A percentile compares a stretch with the other conserved stretches of the same genome.
Evolutionary conservation across 2,329 filamentous ascomycete genomes (phyloP).

Genomic region (Fusarium sp.): DNA sequence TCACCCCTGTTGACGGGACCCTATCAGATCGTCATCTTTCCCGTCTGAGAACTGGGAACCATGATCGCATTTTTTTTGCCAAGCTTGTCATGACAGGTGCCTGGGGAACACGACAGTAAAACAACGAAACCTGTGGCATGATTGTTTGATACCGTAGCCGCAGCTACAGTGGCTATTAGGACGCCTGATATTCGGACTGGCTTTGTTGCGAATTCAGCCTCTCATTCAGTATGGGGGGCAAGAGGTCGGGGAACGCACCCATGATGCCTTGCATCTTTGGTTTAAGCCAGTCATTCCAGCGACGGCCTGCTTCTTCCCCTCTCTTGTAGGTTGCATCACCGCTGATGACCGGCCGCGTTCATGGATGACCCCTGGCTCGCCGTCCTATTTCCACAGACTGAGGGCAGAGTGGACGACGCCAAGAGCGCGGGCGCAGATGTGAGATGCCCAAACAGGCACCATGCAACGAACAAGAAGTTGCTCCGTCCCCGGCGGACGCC

Average conservation of each 20-base stretch:
- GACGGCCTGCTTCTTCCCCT: background rate
- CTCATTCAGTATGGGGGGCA: slow-evolving; percentile 4
- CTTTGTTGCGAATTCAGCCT: background rate
- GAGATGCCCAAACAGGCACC: slow-evolving; percentile 28
- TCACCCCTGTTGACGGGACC: slow-evolving; percentile 30
- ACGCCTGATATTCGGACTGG: background rate
- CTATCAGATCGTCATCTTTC: slow-evolving; percentile 43
- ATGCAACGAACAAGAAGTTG: slow-evolving; percentile 25
- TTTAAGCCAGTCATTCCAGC: slow-evolving; percentile 7
- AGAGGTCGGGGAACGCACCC: slow-evolving; percentile 2
- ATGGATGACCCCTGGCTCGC: slow-evolving; percentile 36
- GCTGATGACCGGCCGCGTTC: slow-evolving; percentile 27
- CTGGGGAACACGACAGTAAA: background rate
- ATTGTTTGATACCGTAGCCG: background rate
- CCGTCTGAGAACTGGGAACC: slow-evolving; percentile 21
- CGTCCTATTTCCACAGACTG: slow-evolving; percentile 25
- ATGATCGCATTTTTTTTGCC: slow-evolving; percentile 16
- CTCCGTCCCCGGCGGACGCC: slow-evolving; percentile 18
- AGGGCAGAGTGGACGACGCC: slow-evolving; percentile 25
- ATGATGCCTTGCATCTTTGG: slow-evolving; percentile 3
- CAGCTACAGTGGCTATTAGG: background rate
- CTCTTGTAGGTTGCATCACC: slow-evolving; percentile 38
- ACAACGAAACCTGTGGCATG: background rate
- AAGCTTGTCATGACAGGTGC: slow-evolving; percentile 30
- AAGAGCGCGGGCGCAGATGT: slow-evolving; percentile 30